These are phyloP conservation scores for Begonia fuchsioides DNA, from an alignment of 306 rosid species.

Conservation along the genomic window DNA sequence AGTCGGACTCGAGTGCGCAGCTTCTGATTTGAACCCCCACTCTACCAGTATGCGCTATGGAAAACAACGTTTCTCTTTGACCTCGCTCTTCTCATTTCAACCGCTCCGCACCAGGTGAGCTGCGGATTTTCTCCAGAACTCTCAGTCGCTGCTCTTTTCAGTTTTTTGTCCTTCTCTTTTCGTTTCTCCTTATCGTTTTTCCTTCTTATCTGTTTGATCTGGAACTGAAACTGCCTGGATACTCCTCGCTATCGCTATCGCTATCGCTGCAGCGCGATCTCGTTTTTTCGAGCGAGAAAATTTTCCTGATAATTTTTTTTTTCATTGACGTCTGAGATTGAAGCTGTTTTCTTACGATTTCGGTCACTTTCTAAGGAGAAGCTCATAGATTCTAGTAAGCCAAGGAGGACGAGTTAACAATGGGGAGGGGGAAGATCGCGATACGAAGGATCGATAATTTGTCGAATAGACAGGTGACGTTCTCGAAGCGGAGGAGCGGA, in stretches of 20 bases:
- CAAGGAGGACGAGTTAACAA: constrained; percentile 3
- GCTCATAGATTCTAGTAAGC: neutral
- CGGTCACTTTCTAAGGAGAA: neutral
- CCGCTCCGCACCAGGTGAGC: neutral
- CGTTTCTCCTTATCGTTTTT: neutral
- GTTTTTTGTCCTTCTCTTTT: neutral
- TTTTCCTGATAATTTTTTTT: neutral
- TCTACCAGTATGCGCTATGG: no score
- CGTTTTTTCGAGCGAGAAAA: neutral
- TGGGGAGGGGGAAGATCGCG: constrained; percentile 91
- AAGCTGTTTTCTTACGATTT: neutral
- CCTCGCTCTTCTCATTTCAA: neutral
- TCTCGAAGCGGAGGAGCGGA: constrained; percentile 69
- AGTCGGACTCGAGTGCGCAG: neutral
- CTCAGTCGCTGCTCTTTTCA: neutral
- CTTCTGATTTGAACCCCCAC: neutral
- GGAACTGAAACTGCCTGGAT: neutral
- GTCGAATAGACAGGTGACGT: constrained; percentile 73
- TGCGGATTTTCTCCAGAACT: neutral
- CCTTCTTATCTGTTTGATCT: neutral
- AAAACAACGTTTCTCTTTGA: no score
- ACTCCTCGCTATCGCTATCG: neutral
- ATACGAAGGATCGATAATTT: constrained; percentile 83
- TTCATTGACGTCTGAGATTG: neutral
- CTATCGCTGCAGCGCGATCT: no score